Evolutionary conservation across 176 grass and related monocot species (phyloP).

Genomic region (Elymus sibiricus): DNA sequence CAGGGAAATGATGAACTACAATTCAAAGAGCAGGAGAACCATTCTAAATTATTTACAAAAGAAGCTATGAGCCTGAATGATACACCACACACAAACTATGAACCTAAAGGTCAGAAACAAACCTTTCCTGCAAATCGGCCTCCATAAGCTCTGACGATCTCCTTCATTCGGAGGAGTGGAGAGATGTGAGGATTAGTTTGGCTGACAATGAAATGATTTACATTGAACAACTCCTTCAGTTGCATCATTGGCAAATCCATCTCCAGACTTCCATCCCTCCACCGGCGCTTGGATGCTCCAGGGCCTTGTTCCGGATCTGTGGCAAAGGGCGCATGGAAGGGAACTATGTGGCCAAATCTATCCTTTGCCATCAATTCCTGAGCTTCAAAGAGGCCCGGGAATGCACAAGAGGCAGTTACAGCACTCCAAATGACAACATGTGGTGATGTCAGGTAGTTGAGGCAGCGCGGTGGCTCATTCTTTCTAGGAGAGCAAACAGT

Average conservation of each 20-base stretch:
- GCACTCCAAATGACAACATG: slow-evolving; percentile 99
- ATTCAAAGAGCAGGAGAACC: not conserved
- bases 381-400: slow-evolving; percentile 92
- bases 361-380: slow-evolving; percentile 98
- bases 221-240: slow-evolving; percentile 93
- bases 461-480: slow-evolving; percentile 88
- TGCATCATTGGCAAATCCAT: slow-evolving; percentile 94
- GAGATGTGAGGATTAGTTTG: slow-evolving; percentile 96
- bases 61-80: not conserved
- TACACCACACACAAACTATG: slow-evolving; percentile 1
- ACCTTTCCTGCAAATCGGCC: slow-evolving; percentile 96
- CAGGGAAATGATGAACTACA: not conserved
- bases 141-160: slow-evolving; percentile 66
- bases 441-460: slow-evolving; percentile 91
- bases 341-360: slow-evolving; percentile 85
- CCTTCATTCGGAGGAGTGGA: slow-evolving; percentile 82
- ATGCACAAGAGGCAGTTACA: slow-evolving; percentile 93
- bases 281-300: slow-evolving; percentile 53
- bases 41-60: not conserved
- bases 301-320: slow-evolving; percentile 41
- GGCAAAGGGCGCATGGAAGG: slow-evolving; percentile 79
- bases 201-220: slow-evolving; percentile 97
- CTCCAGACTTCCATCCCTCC: slow-evolving; percentile 96
- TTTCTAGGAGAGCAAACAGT: slow-evolving; percentile 95
- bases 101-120: slow-evolving; percentile 2